Evolutionary conservation across 495 filamentous ascomycete genomes (phyloP), one percentile per base, ranked within the genome.

Genomic region (Annulohypoxylon moriforme): DNA sequence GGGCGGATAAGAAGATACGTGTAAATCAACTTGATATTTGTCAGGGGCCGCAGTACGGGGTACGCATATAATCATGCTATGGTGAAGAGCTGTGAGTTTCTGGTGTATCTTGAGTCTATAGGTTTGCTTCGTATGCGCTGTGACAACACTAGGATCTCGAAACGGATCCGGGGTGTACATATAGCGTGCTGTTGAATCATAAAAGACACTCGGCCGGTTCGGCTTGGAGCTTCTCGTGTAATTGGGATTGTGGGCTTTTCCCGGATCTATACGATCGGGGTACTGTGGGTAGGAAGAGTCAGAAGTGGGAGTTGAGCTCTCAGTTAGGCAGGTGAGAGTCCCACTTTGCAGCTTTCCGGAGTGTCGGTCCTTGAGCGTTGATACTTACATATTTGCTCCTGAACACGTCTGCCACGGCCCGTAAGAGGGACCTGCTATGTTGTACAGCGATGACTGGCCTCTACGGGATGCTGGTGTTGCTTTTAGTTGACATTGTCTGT

Each of bases 391-490:
- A 56, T 64, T 60, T 44, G 60, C 44, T 50, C 27, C 33, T 38
- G 66, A 55, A 67, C 62, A 73, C 58, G 71, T 53, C 60, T 33
- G 57, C 14, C 8, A 24, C 34, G 60, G 44, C 62, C 50, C 33
- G 18, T 33, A 16, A 46, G 49, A 58, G 66, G 36, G 50, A 22
- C 70, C 65, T 55, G 70, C 64, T 58, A 69, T 69, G 71, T 46
- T 66, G 65, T 64, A 69, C 61, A 52, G 25, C 29, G 52, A 60
- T 69, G 61, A 73, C 71, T 69, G 62, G 66, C 25, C n/a, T 59
- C 46, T 8, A 49, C 22, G 25, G 25, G 47, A 13, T 27, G 1
- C 50, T 33, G 18, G 9, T 33, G 47, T n/a, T 55, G 49, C 33
- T 64, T 42, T 24, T 34, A 47, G 58, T 63, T 44, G 60, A 38